Conservation (phyloP, 139 green algal species). For the Astrephomene gubernaculifera region DNA sequence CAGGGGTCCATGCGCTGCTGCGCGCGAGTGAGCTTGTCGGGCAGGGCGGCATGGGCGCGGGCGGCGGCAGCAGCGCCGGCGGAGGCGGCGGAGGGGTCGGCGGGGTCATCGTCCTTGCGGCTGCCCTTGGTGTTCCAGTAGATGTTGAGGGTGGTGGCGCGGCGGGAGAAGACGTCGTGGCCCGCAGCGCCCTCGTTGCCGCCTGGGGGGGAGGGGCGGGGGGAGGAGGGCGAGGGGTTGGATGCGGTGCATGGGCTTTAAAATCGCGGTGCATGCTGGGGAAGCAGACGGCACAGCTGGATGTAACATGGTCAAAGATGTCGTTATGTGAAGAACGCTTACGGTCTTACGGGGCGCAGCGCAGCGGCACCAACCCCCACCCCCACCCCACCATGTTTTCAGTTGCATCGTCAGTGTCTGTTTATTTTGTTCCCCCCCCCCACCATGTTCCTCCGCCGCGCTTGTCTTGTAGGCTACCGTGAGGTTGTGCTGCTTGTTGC, state of each 20-base stretch:
- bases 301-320: too few relatives aligned
- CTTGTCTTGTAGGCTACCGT: conserved; percentile 35
- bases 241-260: background rate
- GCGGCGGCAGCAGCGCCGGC: conserved; percentile 8
- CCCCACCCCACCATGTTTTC: too few relatives aligned
- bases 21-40: conserved; percentile 42
- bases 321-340: too few relatives aligned
- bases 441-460: conserved; percentile 29
- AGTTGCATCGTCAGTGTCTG: too few relatives aligned
- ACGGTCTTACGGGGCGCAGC: too few relatives aligned
- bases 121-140: conserved; percentile 57
- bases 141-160: conserved; percentile 53
- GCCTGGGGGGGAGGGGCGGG: conserved; percentile 2
- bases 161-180: conserved; percentile 42
- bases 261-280: too few relatives aligned
- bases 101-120: background rate
- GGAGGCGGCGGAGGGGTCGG: background rate
- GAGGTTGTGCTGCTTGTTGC: conserved; percentile 51
- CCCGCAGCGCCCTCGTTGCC: conserved; percentile 18
- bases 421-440: too few relatives aligned
- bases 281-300: too few relatives aligned
- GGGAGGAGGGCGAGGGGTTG: background rate
- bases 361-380: too few relatives aligned
- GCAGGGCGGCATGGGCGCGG: background rate
- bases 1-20: conserved; percentile 52